Base-by-base conservation (phyloP, 495 filamentous ascomycete species). In the Aspergillus cavernicola region DNA sequence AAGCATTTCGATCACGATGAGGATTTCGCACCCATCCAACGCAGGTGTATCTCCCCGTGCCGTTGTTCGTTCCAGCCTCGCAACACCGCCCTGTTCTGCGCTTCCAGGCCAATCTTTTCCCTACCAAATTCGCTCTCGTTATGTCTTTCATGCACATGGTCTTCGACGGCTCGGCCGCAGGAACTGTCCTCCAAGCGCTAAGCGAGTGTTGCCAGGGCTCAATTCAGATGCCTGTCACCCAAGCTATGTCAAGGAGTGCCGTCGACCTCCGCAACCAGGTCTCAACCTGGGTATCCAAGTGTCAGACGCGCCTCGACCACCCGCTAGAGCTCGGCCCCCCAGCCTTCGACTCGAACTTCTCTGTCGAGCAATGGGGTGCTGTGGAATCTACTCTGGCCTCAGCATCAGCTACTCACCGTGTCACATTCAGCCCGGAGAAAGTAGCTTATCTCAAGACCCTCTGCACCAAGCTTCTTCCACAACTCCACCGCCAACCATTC, bases 61-160 rank as follows among this genome's bases (percentile, higher is more conserved):
- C 53, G 16, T 19, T n/a, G 7, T 41, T 50, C 7, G 19, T 49
- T 12, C 43, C 53, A 20, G 33, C 44, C 26, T 43, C 43, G 15
- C 19, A 55, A 20, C 53, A 40, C 15, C n/a, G 53, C 10, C 38
- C 53, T 6, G 38, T 56, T 19, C 16, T 56, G 9, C 53, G 53
- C 8, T 43, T 56, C 26, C 53, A 51, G 39, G 53, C 53, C 8
- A 56, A 56, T 45, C 38, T 56, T 9, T 50, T 51, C 29, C 36
- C 45, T 11, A 39, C 15, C 28, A 46, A 40, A 24, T 33, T 56
- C 12, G 13, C 32, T 3, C 3, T 56, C 26, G 18, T 24, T 19
- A 51, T 56, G 46, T 35, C 37, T 4, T 56, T 50, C 19, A 16
- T 22, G 26, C 53, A 56, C 28, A 16, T 20, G 16, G 53, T 40